Conservation (phyloP, 2,329 filamentous ascomycete species). For the Zymoseptoria passerinii region DNA sequence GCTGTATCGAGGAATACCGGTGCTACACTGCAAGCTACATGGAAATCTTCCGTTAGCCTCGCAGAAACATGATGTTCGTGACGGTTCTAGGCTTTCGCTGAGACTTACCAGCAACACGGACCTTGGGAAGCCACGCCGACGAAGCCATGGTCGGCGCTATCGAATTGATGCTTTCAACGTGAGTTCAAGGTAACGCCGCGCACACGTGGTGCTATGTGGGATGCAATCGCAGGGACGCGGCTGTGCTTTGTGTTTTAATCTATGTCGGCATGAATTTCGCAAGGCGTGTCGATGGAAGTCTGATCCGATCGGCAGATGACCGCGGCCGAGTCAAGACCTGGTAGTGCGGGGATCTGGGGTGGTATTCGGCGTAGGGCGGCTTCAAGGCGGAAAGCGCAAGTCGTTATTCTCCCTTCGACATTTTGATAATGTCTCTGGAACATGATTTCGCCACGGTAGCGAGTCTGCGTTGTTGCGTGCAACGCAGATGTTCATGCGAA, state of each 20-base stretch:
- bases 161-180: not conserved
- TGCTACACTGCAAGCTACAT: constrained; percentile 25
- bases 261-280: not conserved
- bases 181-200: not conserved
- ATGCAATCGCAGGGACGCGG: too few species aligned
- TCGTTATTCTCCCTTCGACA: not conserved
- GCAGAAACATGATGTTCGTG: not conserved
- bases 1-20: constrained; percentile 43
- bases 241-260: too few species aligned
- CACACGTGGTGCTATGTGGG: not conserved
- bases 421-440: too few species aligned
- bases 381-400: not conserved
- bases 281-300: not conserved
- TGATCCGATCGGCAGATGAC: not conserved
- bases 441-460: not conserved
- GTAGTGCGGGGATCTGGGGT: not conserved
- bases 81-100: not conserved
- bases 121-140: constrained; percentile 17
- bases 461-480: not conserved
- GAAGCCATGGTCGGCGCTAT: not conserved
- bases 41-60: not conserved
- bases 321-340: not conserved
- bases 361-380: not conserved
- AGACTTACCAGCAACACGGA: constrained; percentile 17
- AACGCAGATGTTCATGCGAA: not conserved